A percentile compares a stretch with the other conserved stretches of the same genome.
Evolutionary conservation across 495 filamentous ascomycete species (phyloP).

Genomic region (Aspergillus saccharolyticus): DNA sequence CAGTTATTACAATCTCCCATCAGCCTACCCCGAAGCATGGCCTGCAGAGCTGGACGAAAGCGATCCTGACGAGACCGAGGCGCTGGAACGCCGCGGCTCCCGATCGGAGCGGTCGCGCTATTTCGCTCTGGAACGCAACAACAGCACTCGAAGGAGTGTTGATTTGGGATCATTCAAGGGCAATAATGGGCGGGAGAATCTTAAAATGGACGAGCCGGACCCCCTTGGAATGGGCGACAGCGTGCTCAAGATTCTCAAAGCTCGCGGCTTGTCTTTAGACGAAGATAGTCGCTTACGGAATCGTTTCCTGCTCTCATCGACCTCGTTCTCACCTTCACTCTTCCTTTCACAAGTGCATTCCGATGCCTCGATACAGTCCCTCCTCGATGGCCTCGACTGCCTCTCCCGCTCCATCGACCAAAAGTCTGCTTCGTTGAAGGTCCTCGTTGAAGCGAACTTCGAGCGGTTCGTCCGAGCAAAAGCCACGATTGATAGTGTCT

Average conservation of each 20-base stretch:
- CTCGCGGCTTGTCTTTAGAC: slow-evolving; percentile 73
- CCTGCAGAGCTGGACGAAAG: slow-evolving; percentile 72
- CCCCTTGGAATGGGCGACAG: slow-evolving; percentile 76
- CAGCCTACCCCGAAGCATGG: slow-evolving; percentile 78
- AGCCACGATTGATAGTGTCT: slow-evolving; percentile 95
- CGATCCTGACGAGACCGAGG: slow-evolving; percentile 64
- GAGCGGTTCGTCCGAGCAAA: slow-evolving; percentile 96
- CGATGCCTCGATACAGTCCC: slow-evolving; percentile 68
- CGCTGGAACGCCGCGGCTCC: slow-evolving; percentile 40
- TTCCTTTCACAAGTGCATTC: slow-evolving; percentile 91
- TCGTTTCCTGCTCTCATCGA: slow-evolving; percentile 89
- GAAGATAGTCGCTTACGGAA: slow-evolving; percentile 79
- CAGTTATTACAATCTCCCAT: slow-evolving; percentile 82
- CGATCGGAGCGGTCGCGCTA: slow-evolving; percentile 72
- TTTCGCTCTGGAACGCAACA: slow-evolving; percentile 71
- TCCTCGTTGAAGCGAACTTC: slow-evolving; percentile 94
- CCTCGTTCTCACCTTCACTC: slow-evolving; percentile 85
- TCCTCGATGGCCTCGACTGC: slow-evolving; percentile 74
- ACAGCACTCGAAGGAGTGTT: slow-evolving; percentile 59
- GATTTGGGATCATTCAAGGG: slow-evolving; percentile 66
- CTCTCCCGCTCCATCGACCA: slow-evolving; percentile 90
- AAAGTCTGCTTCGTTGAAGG: slow-evolving; percentile 91
- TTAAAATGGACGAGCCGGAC: slow-evolving; percentile 86
- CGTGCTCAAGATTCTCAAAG: slow-evolving; percentile 74
- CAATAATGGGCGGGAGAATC: slow-evolving; percentile 61